Percentiles rank a stretch among this genome's conserved stretches.
Evolutionary conservation across 768 basidiomycete species (phyloP).

Genomic region (Rubroboletus satanas): DNA sequence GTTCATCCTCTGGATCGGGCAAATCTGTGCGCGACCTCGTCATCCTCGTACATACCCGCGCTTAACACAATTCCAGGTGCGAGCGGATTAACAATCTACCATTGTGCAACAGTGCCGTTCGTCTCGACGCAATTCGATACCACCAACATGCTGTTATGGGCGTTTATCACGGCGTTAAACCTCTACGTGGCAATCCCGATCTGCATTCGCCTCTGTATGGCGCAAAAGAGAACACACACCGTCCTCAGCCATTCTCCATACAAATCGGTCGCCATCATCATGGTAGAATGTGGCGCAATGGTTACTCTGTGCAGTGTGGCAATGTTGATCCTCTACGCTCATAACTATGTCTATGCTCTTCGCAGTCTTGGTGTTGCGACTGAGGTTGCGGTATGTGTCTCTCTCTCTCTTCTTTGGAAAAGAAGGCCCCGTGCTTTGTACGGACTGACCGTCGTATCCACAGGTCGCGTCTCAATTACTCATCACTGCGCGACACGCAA

Average conservation of each 20-base stretch:
- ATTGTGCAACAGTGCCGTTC: not conserved
- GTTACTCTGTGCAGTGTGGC: conserved; percentile 1
- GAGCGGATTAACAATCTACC: not conserved
- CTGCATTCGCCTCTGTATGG: conserved; percentile 10
- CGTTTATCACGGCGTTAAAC: conserved; percentile 10
- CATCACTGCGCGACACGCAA: conserved; percentile 13
- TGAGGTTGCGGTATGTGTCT: conserved; percentile 19
- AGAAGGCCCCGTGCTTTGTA: not conserved
- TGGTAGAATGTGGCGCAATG: conserved; percentile 20
- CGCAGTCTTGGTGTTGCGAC: conserved; percentile 10
- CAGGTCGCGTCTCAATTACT: conserved; percentile 16
- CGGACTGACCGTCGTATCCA: not conserved
- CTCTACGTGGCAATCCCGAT: conserved; percentile 16
- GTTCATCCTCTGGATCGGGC: conserved; percentile 19
- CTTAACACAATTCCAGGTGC: conserved; percentile 6
- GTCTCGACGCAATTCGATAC: not conserved
- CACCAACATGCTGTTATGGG: conserved; percentile 10
- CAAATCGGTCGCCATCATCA: conserved; percentile 14
- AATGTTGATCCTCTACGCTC: conserved; percentile 11
- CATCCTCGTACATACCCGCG: not conserved
- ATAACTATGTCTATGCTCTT: not conserved
- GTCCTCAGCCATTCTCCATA: conserved; percentile 3
- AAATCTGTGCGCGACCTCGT: conserved; percentile 13
- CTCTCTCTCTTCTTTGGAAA: too few relatives aligned
- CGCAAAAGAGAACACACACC: conserved; percentile 4